Conservation (phyloP, 2,329 filamentous ascomycete species). For the Cercospora citrullina region DNA sequence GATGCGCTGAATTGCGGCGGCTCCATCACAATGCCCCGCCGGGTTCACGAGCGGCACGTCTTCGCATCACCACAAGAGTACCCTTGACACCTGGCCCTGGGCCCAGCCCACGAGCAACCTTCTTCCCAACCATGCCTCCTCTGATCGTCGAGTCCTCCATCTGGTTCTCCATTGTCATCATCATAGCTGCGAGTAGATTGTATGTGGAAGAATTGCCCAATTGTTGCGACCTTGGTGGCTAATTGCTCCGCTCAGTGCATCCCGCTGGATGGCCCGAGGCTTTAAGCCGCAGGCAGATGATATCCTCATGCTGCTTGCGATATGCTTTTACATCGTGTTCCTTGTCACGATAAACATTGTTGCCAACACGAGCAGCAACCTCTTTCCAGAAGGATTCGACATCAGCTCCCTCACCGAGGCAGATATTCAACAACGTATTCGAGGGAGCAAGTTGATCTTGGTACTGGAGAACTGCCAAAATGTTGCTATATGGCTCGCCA, state of each 20-base stretch:
- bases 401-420: slow-evolving; percentile 40
- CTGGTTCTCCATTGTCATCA: slow-evolving; percentile 37
- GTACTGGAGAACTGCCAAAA: slow-evolving; percentile 44
- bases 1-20: slow-evolving; percentile 1
- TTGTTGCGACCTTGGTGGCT: background rate
- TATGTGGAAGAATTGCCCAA: slow-evolving; percentile 31
- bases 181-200: slow-evolving; percentile 46
- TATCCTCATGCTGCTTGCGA: slow-evolving; percentile 57
- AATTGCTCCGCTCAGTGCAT: slow-evolving; percentile 38
- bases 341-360: slow-evolving; percentile 52
- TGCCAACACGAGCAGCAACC: slow-evolving; percentile 44
- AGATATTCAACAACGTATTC: slow-evolving; percentile 32
- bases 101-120: background rate
- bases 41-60: slow-evolving; percentile 9
- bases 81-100: slow-evolving; percentile 11
- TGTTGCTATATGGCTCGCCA: slow-evolving; percentile 42
- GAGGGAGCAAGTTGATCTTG: slow-evolving; percentile 43
- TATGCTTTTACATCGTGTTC: slow-evolving; percentile 52
- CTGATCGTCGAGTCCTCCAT: slow-evolving; percentile 41
- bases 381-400: slow-evolving; percentile 50
- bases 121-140: slow-evolving; percentile 31
- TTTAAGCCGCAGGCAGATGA: slow-evolving; percentile 58
- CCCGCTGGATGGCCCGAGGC: slow-evolving; percentile 48
- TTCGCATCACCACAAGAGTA: slow-evolving; percentile 16
- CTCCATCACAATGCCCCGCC: slow-evolving; percentile 16